These are phyloP conservation scores for Wickerhamomyces mucosus DNA, from an alignment of 805 yeast species.

Conservation along the genomic window DNA sequence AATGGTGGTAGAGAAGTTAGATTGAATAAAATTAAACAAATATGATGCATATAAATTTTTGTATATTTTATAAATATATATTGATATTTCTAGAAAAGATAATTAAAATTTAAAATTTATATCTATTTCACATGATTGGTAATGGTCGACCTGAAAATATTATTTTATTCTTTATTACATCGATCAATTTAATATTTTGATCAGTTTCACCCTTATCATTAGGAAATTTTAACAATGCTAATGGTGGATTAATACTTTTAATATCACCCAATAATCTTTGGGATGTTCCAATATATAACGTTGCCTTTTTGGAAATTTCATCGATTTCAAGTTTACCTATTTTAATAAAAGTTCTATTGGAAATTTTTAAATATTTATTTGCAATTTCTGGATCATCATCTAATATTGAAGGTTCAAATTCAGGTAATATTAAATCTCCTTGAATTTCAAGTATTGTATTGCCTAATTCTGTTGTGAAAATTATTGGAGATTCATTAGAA, in stretches of 20 bases:
- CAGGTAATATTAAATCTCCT: slow-evolving; percentile 54
- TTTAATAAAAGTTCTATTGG: slow-evolving; percentile 28
- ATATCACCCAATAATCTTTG: slow-evolving; percentile 60
- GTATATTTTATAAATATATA: no score
- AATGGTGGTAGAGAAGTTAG: slow-evolving; percentile 46
- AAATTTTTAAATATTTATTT: not conserved
- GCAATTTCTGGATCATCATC: slow-evolving; percentile 16
- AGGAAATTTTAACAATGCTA: slow-evolving; percentile 49
- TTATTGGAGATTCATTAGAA: slow-evolving; percentile 2
- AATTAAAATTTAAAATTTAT: no score
- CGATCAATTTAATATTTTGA: slow-evolving; percentile 40
- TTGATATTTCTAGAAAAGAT: slow-evolving; percentile 1
- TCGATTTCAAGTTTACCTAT: slow-evolving; percentile 42
- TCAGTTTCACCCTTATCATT: slow-evolving; percentile 13
- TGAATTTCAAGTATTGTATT: slow-evolving; percentile 59
- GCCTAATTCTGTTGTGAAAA: slow-evolving; percentile 46
- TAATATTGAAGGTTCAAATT: slow-evolving; percentile 7
- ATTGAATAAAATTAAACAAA: no score
- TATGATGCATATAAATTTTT: no score
- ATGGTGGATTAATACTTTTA: slow-evolving; percentile 50
- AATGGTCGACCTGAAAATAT: slow-evolving; percentile 62
- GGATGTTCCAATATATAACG: slow-evolving; percentile 55
- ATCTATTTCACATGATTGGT: slow-evolving; percentile 73
- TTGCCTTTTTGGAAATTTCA: slow-evolving; percentile 30
- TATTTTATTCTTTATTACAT: slow-evolving; percentile 48